These are phyloP conservation scores for Ophiostoma quercus DNA, from an alignment of 2,329 filamentous ascomycete genomes.

Conservation along the genomic window DNA sequence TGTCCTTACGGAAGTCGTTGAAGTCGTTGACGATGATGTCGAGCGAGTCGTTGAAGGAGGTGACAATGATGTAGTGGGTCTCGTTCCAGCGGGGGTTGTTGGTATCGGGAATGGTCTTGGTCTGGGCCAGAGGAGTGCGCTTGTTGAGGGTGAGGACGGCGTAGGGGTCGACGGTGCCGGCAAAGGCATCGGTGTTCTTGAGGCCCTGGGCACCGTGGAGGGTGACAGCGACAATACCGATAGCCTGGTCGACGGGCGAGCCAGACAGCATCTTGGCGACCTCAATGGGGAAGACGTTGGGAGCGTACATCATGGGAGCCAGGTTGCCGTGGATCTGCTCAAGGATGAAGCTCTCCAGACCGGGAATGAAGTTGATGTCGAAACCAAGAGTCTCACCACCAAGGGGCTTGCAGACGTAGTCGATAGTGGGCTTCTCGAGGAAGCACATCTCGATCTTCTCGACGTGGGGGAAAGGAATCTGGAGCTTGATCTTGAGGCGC, in stretches of 20 bases:
- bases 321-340: constrained; percentile 95
- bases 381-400: constrained; percentile 94
- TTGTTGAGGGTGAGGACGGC: constrained; percentile 78
- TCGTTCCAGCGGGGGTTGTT: constrained; percentile 91
- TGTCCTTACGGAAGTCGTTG: constrained; percentile 95
- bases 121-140: constrained; percentile 74
- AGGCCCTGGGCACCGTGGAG: constrained; percentile 86
- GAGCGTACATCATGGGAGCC: constrained; percentile 95
- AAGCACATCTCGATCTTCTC: constrained; percentile 95
- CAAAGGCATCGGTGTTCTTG: constrained; percentile 93
- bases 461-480: constrained; percentile 91
- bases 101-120: constrained; percentile 81
- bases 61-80: constrained; percentile 91
- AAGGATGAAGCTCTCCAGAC: constrained; percentile 85
- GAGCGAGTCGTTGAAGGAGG: constrained; percentile 80
- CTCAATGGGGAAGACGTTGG: constrained; percentile 96
- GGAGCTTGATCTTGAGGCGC: constrained; percentile 95
- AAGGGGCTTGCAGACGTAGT: constrained; percentile 96
- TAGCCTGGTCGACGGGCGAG: constrained; percentile 87
- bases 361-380: constrained; percentile 98
- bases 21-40: constrained; percentile 84
- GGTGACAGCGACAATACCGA: constrained; percentile 87
- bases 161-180: constrained; percentile 88
- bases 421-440: constrained; percentile 78
- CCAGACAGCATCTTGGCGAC: constrained; percentile 97